Evolutionary conservation across 257 asterid species (phyloP), one percentile per base, ranked within the genome.

Genomic region (Apocynum venetum): DNA sequence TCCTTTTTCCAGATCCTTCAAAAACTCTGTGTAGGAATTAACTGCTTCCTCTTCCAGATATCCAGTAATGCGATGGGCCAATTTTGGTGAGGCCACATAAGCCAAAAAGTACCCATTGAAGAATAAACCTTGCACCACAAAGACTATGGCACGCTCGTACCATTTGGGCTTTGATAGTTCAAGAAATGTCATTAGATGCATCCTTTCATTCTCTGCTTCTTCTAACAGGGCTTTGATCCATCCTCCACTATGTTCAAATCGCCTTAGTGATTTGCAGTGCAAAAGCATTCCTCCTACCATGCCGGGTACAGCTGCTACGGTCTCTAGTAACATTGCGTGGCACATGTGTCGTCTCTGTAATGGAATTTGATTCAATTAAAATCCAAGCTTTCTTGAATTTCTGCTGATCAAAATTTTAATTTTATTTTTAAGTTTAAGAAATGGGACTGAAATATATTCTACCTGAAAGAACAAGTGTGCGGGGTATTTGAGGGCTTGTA

Each of bases 231-330:
- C 93, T 77, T 90, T 90, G 86, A 90, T 90, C 96, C 96, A 90
- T 0, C 96, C 92, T 46, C 93, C 96, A 69, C 93, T 90, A 17
- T 90, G 92, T 82, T 90, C 92, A 76, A 90, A 90, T 64, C 89
- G 81, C 56, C 96, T 85, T 0, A 90, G 81, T 64, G 96, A 90
- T 72, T 86, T 89, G 80, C 78, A 74, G 86, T 90, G 96, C 64
- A 90, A 83, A 1, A 90, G 85, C 96, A 90, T 90, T 0, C 96
- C 92, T 44, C 93, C 93, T 0, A 90, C 93, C 96, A 90, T 89
- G 43, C 96, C 96, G 0, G 96, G 96, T 35, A 90, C 96, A 14
- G 92, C 96, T 47, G 96, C 96, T 61, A 90, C 96, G 0, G 96
- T 90, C 85, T 90, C 96, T 9, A 90, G 88, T 55, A 90, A 80